Conservation (phyloP, 2,329 filamentous ascomycete genomes). For the Clonostachys solani region DNA sequence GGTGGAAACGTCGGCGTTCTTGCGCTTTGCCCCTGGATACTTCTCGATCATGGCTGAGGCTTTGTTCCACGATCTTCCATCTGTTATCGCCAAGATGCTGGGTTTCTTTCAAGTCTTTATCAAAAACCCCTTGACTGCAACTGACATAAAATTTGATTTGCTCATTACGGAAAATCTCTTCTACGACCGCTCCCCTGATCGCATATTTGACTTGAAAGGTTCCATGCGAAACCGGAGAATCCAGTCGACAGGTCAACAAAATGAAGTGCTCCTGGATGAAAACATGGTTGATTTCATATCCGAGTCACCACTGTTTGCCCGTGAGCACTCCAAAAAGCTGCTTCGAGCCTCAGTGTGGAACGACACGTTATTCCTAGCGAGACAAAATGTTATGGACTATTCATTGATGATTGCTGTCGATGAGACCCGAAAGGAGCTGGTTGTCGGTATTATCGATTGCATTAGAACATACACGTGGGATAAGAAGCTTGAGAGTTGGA, state of each 20-base stretch:
- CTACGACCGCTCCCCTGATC: constrained; percentile 85
- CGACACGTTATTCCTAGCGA: constrained; percentile 89
- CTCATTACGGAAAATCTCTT: constrained; percentile 97
- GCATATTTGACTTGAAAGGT: constrained; percentile 94
- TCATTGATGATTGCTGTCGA: constrained; percentile 98
- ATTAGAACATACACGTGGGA: constrained; percentile 99
- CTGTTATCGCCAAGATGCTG: constrained; percentile 98
- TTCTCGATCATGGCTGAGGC: constrained; percentile 97
- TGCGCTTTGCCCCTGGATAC: constrained; percentile 93
- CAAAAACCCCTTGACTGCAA: constrained; percentile 87
- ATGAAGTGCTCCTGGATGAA: constrained; percentile 94
- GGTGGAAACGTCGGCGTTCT: constrained; percentile 88
- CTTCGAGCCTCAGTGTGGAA: constrained; percentile 93
- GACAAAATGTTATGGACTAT: constrained; percentile 99
- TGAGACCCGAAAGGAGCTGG: constrained; percentile 81
- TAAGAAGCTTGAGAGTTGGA: constrained; percentile 99
- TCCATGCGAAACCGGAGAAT: constrained; percentile 99
- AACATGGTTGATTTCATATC: constrained; percentile 99
- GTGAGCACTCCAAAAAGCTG: constrained; percentile 94
- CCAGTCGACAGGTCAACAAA: constrained; percentile 88
- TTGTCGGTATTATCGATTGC: constrained; percentile 97
- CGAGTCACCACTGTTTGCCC: constrained; percentile 89
- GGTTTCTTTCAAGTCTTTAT: constrained; percentile 97
- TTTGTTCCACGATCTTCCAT: constrained; percentile 90
- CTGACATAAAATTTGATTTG: constrained; percentile 91